Evolutionary conservation across 2,329 filamentous ascomycete species (phyloP), one percentile per base, ranked within the genome.

Genomic region (Emergomyces pasteurianus): DNA sequence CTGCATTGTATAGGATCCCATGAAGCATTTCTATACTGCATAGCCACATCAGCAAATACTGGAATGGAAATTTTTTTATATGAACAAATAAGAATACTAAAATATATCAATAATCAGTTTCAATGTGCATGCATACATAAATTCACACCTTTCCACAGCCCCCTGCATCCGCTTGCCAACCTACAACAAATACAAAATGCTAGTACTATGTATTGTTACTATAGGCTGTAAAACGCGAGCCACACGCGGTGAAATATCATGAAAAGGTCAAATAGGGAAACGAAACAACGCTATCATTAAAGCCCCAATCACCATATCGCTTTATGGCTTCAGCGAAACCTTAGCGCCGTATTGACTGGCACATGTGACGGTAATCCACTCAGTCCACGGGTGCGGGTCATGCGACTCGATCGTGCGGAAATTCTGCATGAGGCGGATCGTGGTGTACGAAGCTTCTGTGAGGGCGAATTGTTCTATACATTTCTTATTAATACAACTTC

Each of bases 391-490:
- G 28, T 65, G 63, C 0, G 69, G 67, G 56, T 73, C 73, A 6
- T 68, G 72, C 38, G 72, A 73, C 57, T 75, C 72, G 1, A 76
- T 62, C 1, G 63, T 69, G 47, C 71, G 68, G 54, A 75, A 76
- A 12, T 67, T 65, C 64, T 76, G 74, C 66, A 77, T 64, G 10
- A 77, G 58, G 31, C 70, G 67, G 31, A 75, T 70, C 14, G 75
- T 67, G 0, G 72, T 72, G 52, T 74, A 77, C 54, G 74, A 75
- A 4, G 74, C 74, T 66, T 76, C 74, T 0, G 72, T 74, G 12
- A 76, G 70, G 1, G 73, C 74, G 50, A 76, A 75, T 74, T 75
- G 73, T 60, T 75, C 73, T 75, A n/a, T 18, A 40, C 64, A 31
- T 50, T 50, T 23, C 26, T 47, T 12, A 47, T 23, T 6, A 5